phyloP scores from a whole-genome alignment of 164 flowering plant species.

The Tetrastigma voinierianum region DNA sequence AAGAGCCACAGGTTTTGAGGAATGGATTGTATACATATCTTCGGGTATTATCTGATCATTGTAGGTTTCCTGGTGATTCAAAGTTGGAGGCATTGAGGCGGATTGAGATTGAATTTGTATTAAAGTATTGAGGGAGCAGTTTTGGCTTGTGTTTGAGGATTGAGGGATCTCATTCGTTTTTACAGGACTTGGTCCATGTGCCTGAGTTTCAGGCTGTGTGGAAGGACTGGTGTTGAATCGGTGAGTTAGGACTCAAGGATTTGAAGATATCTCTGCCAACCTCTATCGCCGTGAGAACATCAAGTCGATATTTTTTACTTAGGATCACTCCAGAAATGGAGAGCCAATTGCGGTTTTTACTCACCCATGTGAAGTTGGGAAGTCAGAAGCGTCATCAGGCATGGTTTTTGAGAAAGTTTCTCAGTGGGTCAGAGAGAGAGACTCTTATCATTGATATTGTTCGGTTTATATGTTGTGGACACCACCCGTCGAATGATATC shows the following conservation, averaged over 20 bases:
- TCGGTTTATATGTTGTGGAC: constrained; percentile 85
- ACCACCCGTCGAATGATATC: constrained; percentile 80
- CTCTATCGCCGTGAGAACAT: constrained; percentile 55
- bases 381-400: constrained; percentile 64
- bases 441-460: constrained; percentile 65
- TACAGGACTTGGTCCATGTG: constrained; percentile 66
- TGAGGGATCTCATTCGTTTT: constrained; percentile 78
- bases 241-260: constrained; percentile 40
- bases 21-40: constrained; percentile 61
- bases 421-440: constrained; percentile 52
- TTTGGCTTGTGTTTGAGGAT: constrained; percentile 62
- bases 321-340: constrained; percentile 87
- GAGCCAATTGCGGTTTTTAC: constrained; percentile 70
- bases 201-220: constrained; percentile 69
- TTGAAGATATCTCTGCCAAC: constrained; percentile 60
- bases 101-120: constrained; percentile 73
- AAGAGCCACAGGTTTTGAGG: constrained; percentile 45
- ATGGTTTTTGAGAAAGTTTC: constrained; percentile 82
- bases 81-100: constrained; percentile 41
- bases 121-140: constrained; percentile 58
- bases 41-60: constrained; percentile 70
- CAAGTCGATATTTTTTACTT: constrained; percentile 64
- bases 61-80: constrained; percentile 28
- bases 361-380: constrained; percentile 76
- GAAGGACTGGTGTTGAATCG: constrained; percentile 62